phyloP scores from a whole-genome alignment of 2,329 filamentous ascomycete species.

The Trichoderma simmonsii region DNA sequence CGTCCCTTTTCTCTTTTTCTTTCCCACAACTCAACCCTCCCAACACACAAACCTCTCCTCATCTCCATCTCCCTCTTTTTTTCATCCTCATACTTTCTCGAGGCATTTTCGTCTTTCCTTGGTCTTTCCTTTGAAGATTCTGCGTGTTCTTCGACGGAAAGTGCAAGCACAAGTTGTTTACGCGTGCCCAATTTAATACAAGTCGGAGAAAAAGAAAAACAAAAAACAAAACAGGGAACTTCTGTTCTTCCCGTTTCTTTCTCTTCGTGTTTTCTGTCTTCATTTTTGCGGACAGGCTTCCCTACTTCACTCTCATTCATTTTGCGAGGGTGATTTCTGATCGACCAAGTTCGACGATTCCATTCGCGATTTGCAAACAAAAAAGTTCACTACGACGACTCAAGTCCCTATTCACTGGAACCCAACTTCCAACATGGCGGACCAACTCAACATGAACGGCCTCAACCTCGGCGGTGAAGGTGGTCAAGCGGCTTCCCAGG shows the following conservation, averaged over 20 bases:
- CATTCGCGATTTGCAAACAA: slow-evolving; percentile 1
- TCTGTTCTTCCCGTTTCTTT: slow-evolving; percentile 34
- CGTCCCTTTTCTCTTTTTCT: slow-evolving; percentile 29
- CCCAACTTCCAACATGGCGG: slow-evolving; percentile 62
- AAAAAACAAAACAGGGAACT: slow-evolving; percentile 27
- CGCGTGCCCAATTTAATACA: slow-evolving; percentile 31
- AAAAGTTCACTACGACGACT: background rate
- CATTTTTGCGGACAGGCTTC: slow-evolving; percentile 29
- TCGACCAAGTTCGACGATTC: slow-evolving; percentile 19
- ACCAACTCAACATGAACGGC: slow-evolving; percentile 78
- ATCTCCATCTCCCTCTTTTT: slow-evolving; percentile 30
- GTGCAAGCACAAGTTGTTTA: slow-evolving; percentile 31
- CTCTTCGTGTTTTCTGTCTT: slow-evolving; percentile 32
- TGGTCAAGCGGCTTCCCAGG: slow-evolving; percentile 31
- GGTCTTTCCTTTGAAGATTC: slow-evolving; percentile 48
- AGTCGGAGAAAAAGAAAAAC: slow-evolving; percentile 32
- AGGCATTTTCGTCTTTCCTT: slow-evolving; percentile 39
- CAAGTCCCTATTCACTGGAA: slow-evolving; percentile 23
- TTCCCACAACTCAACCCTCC: slow-evolving; percentile 27
- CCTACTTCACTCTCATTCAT: slow-evolving; percentile 28
- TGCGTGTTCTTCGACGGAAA: slow-evolving; percentile 42
- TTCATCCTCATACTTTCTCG: slow-evolving; percentile 30
- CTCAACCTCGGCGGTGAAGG: slow-evolving; percentile 58
- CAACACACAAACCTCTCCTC: slow-evolving; percentile 31
- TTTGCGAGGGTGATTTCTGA: slow-evolving; percentile 31